Evolutionary conservation across 495 filamentous ascomycete genomes (phyloP).

Genomic region (Neurospora sp.): DNA sequence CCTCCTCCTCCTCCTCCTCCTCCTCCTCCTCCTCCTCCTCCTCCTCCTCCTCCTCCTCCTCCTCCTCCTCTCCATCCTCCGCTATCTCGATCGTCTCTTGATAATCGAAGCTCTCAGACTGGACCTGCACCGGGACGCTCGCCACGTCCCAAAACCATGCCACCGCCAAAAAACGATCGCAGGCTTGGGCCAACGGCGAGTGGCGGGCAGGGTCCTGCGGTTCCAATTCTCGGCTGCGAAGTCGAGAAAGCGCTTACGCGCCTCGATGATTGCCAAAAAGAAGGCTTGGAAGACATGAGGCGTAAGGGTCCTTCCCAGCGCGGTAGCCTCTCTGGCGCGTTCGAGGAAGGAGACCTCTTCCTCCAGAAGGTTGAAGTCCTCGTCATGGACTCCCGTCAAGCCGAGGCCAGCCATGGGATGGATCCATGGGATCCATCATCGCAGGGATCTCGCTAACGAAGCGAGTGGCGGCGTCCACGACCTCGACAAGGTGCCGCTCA

Average conservation of each 20-base stretch:
- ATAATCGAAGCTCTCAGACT: not conserved
- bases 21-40: too few species aligned
- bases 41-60: not conserved
- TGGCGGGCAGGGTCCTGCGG: not conserved
- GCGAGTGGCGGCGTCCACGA: not conserved
- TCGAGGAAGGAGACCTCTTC: not conserved
- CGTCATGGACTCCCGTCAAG: not conserved
- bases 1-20: too few species aligned
- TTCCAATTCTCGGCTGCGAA: not conserved
- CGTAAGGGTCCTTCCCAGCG: not conserved
- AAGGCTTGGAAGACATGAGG: not conserved
- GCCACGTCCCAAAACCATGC: not conserved
- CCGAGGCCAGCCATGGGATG: not conserved
- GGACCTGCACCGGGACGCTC: not conserved
- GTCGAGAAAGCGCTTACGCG: slow-evolving; percentile 1
- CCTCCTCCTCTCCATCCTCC: not conserved
- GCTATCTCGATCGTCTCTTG: not conserved
- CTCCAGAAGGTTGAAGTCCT: not conserved
- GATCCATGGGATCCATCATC: not conserved
- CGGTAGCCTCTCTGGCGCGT: not conserved
- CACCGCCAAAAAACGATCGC: not conserved
- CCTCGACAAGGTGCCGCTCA: not conserved
- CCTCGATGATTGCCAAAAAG: not conserved
- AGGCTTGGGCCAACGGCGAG: not conserved
- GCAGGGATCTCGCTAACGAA: not conserved